A percentile compares a stretch with the other conserved stretches of the same genome.
phyloP scores from a whole-genome alignment of 371 early-diverging fungal genomes.

The Mortierella sp. region DNA sequence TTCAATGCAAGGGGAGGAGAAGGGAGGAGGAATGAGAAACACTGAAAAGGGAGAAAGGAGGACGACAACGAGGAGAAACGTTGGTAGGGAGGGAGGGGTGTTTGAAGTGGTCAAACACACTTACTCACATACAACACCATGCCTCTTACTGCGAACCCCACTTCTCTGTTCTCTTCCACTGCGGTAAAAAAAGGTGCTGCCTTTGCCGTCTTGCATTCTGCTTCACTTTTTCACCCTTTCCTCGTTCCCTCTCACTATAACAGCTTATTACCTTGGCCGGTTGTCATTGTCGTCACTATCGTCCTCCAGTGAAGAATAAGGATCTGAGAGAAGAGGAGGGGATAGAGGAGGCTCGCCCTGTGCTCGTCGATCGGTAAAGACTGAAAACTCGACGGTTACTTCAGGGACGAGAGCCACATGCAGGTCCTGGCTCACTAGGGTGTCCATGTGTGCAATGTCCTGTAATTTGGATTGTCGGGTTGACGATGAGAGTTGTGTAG shows the following conservation, averaged over 20 bases:
- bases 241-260: too few relatives aligned
- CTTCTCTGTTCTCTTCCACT: not conserved
- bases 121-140: not conserved
- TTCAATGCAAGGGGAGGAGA: not conserved
- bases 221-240: too few relatives aligned
- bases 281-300: not conserved
- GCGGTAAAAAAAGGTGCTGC: not conserved
- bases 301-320: not conserved
- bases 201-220: too few relatives aligned
- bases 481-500: not conserved
- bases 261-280: constrained; percentile 13
- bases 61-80: not conserved
- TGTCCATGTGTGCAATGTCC: not conserved
- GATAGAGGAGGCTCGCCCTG: not conserved
- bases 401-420: constrained; percentile 26
- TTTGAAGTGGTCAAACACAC: not conserved
- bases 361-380: constrained; percentile 11
- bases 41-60: not conserved
- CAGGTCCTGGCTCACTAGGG: constrained; percentile 14
- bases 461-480: not conserved
- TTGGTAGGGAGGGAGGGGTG: not conserved
- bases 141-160: not conserved
- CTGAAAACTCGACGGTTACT: constrained; percentile 29
- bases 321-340: not conserved
- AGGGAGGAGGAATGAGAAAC: not conserved